Evolutionary conservation across 108 stramenopile species (phyloP).

Genomic region (Skeletonema potamos): DNA sequence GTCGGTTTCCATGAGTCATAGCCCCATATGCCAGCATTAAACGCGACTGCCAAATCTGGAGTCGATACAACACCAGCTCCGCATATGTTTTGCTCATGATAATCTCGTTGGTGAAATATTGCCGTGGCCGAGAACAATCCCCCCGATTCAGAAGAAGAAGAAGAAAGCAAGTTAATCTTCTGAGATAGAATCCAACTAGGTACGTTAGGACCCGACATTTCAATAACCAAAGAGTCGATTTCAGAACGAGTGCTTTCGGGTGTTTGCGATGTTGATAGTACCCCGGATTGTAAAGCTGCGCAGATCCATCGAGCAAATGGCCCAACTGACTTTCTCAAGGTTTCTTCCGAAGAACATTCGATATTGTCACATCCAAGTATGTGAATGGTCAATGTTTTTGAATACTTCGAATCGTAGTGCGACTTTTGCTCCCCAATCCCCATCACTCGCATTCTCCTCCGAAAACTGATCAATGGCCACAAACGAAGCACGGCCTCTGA

Average conservation of each 20-base stretch:
- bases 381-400: conserved; percentile 54
- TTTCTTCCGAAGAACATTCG: conserved; percentile 68
- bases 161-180: conserved; percentile 46
- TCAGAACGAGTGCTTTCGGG: not conserved
- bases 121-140: conserved; percentile 52
- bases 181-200: conserved; percentile 21
- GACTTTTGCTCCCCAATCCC: conserved; percentile 4
- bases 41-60: conserved; percentile 68
- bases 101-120: conserved; percentile 57
- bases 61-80: not conserved
- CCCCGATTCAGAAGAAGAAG: not conserved
- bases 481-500: conserved; percentile 69
- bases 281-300: conserved; percentile 28
- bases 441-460: conserved; percentile 9
- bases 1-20: conserved; percentile 85
- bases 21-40: conserved; percentile 89
- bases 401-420: not conserved
- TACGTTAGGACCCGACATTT: conserved; percentile 75
- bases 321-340: conserved; percentile 54
- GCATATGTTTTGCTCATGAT: conserved; percentile 53
- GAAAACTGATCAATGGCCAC: conserved; percentile 41
- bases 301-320: conserved; percentile 76
- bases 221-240: conserved; percentile 39
- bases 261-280: not conserved
- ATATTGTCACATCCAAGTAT: conserved; percentile 78